A percentile compares a stretch with the other conserved stretches of the same genome.
phyloP scores from a whole-genome alignment of 495 filamentous ascomycete species.

The Lasiosphaeriaceae sp. region DNA sequence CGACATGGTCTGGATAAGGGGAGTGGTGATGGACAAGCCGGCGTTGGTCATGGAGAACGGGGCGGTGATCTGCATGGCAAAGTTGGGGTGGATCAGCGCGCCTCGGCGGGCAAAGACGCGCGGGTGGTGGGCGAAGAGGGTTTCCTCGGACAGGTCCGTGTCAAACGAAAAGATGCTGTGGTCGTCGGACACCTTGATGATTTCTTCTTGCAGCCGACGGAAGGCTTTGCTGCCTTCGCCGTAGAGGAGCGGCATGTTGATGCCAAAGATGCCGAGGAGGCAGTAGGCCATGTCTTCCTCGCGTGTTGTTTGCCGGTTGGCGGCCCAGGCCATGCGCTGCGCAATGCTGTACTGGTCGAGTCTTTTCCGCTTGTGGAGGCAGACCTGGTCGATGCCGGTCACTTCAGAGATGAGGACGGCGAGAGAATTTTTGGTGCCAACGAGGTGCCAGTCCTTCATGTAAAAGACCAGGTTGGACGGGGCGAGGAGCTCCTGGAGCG shows the following conservation, averaged over 20 bases:
- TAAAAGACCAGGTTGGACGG: constrained; percentile 30
- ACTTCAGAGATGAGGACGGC: constrained; percentile 18
- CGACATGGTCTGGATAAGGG: constrained; percentile 23
- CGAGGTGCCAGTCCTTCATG: constrained; percentile 23
- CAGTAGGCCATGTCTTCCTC: constrained; percentile 6
- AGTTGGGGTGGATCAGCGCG: constrained; percentile 11
- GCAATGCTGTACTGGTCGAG: constrained; percentile 25
- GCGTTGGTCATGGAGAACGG: constrained; percentile 26
- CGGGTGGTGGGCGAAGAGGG: constrained; percentile 22
- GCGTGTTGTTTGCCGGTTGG: constrained; percentile 26
- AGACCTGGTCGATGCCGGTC: constrained; percentile 26
- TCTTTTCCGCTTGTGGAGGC: constrained; percentile 12
- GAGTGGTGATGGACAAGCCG: constrained; percentile 22
- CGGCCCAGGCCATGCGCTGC: constrained; percentile 38
- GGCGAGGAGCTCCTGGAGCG: constrained; percentile 38
- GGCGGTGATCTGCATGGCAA: constrained; percentile 10
- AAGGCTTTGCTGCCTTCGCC: constrained; percentile 36
- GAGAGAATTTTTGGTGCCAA: constrained; percentile 27
- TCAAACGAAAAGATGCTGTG: constrained; percentile 23
- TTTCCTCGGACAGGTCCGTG: constrained; percentile 10
- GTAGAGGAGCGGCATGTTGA: constrained; percentile 44
- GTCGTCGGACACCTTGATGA: constrained; percentile 20
- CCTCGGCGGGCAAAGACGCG: constrained; percentile 6
- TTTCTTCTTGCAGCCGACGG: constrained; percentile 30
- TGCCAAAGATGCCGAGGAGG: too few relatives aligned